Conservation (phyloP, 2,329 filamentous ascomycete genomes). For the Alternaria ventricosa region DNA sequence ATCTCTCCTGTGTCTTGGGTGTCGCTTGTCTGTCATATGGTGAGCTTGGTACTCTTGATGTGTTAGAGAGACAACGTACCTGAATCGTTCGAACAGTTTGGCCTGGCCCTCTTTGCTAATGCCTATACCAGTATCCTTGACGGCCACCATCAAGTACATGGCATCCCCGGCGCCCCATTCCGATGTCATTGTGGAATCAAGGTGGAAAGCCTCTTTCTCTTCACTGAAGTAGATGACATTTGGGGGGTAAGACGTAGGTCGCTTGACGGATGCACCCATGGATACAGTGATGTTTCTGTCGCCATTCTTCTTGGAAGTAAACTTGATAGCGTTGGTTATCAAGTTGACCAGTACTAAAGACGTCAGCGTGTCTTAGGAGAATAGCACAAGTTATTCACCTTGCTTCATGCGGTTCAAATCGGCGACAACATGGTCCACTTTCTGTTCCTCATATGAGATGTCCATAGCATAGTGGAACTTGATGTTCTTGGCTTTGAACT, state of each 20-base stretch:
- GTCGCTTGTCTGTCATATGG: constrained; percentile 40
- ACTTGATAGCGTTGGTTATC: constrained; percentile 57
- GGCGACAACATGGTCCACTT: constrained; percentile 48
- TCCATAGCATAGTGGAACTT: constrained; percentile 51
- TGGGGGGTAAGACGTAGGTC: constrained; percentile 52
- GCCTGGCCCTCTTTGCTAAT: constrained; percentile 50
- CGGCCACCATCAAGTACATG: constrained; percentile 54
- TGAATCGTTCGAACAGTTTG: constrained; percentile 53
- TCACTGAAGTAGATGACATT: constrained; percentile 53
- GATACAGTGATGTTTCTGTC: constrained; percentile 50
- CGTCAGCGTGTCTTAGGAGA: constrained; percentile 10
- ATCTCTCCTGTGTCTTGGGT: constrained; percentile 50
- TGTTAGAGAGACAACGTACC: constrained; percentile 26
- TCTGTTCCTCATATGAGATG: constrained; percentile 47
- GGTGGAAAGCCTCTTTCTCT: constrained; percentile 44
- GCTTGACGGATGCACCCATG: constrained; percentile 48
- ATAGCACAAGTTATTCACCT: constrained; percentile 17
- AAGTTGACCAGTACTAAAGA: constrained; percentile 50
- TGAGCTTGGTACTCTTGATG: not conserved
- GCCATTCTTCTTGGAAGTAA: constrained; percentile 50
- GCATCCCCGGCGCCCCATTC: constrained; percentile 52
- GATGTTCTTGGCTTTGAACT: constrained; percentile 48
- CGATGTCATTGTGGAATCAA: constrained; percentile 49
- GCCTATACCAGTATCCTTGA: constrained; percentile 53
- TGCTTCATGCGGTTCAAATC: constrained; percentile 49